phyloP scores from a whole-genome alignment of 2,329 filamentous ascomycete genomes.

The Phialemoniopsis sp. region DNA sequence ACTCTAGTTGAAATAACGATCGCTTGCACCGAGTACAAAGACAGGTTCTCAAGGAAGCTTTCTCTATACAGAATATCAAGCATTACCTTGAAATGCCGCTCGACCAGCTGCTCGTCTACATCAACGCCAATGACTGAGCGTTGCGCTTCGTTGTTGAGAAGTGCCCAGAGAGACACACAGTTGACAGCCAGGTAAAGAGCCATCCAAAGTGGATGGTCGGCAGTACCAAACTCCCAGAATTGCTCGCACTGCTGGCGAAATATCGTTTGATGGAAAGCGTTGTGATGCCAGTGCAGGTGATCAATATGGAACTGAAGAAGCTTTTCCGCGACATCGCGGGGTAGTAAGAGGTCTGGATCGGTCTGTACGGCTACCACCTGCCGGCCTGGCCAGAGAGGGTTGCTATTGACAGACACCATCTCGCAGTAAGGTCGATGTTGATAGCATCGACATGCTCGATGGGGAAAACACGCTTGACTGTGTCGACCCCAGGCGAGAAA shows the following conservation, averaged over 20 bases:
- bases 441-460: conserved; percentile 21
- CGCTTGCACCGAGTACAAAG: conserved; percentile 24
- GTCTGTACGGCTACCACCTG: conserved; percentile 3
- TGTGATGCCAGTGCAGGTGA: conserved; percentile 18
- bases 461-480: conserved; percentile 24
- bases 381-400: conserved; percentile 8
- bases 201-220: conserved; percentile 17
- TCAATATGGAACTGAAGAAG: conserved; percentile 16
- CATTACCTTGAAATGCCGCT: conserved; percentile 21
- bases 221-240: conserved; percentile 15
- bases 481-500: conserved; percentile 28
- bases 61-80: conserved; percentile 21
- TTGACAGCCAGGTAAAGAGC: conserved; percentile 17
- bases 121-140: not conserved
- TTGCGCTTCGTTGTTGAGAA: conserved; percentile 10
- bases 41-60: conserved; percentile 21
- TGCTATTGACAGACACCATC: conserved; percentile 15
- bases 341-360: conserved; percentile 6
- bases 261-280: conserved; percentile 14
- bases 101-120: conserved; percentile 7
- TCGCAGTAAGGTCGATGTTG: conserved; percentile 13
- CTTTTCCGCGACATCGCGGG: conserved; percentile 5
- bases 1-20: conserved; percentile 26
- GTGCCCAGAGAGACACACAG: conserved; percentile 13
- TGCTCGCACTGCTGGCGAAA: conserved; percentile 15